Percentiles rank a stretch among this genome's conserved stretches.
Conservation (phyloP, 768 basidiomycete genomes). For the Rhizopogon rudus region DNA sequence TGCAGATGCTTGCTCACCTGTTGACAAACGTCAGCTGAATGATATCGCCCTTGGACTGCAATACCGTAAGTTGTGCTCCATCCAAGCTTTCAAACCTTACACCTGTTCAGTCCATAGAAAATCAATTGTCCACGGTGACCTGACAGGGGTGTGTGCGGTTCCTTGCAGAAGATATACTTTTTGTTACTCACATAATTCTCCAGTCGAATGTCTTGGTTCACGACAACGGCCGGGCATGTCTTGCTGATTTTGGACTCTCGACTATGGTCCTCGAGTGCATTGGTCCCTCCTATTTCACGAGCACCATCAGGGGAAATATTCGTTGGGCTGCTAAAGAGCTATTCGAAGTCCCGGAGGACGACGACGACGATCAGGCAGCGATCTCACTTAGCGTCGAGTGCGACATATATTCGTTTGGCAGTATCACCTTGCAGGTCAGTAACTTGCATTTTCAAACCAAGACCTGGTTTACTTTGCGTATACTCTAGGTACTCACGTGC, state of each 20-base stretch:
- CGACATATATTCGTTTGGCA: constrained; percentile 42
- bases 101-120: not conserved
- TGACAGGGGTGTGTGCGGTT: not conserved
- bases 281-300: constrained; percentile 14
- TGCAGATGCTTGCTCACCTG: no score
- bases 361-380: no score
- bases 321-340: constrained; percentile 39
- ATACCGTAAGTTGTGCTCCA: no score
- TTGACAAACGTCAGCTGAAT: no score
- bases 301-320: constrained; percentile 30
- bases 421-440: constrained; percentile 22
- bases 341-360: constrained; percentile 15
- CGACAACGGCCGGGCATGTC: constrained; percentile 6
- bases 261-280: constrained; percentile 31
- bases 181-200: not conserved
- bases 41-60: no score
- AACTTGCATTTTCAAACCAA: constrained; percentile 22
- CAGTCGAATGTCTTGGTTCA: constrained; percentile 27
- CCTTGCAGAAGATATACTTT: not conserved
- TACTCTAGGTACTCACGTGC: not conserved
- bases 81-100: not conserved
- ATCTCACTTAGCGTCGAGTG: not conserved
- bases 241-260: constrained; percentile 18
- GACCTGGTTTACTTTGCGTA: not conserved
- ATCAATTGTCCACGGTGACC: constrained; percentile 1